Evolutionary conservation across 1,284 basidiomycete species (phyloP).

Genomic region (Afroboletus lepidellus): DNA sequence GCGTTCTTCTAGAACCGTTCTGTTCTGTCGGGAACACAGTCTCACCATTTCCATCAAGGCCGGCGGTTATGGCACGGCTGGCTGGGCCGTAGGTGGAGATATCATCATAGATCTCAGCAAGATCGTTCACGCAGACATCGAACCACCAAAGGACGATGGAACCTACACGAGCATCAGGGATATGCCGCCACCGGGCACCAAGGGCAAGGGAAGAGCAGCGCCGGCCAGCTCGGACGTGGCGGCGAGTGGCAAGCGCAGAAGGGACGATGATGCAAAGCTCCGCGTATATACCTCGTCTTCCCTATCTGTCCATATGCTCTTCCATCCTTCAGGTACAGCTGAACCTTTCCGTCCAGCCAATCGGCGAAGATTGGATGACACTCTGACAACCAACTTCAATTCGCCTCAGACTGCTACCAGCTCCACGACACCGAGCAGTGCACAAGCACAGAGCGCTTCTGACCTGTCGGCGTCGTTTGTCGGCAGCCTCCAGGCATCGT

Average conservation of each 20-base stretch:
- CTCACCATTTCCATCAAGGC: conserved; percentile 84
- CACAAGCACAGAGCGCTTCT: neutral
- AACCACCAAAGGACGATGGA: conserved; percentile 50
- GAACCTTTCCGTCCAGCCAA: conserved; percentile 35
- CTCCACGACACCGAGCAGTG: neutral
- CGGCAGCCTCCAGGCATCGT: neutral
- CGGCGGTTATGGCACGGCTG: conserved; percentile 86
- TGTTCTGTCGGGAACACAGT: conserved; percentile 65
- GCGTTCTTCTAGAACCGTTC: conserved; percentile 48
- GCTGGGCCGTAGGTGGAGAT: conserved; percentile 84
- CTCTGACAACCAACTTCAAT: conserved; percentile 1
- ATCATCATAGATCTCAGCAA: conserved; percentile 76
- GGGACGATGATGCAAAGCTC: conserved; percentile 52
- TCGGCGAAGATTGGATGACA: conserved; percentile 42
- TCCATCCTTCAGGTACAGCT: conserved; percentile 43
- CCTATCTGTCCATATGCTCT: conserved; percentile 51
- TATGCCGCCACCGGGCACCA: conserved; percentile 48
- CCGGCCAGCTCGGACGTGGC: conserved; percentile 2
- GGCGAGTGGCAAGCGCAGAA: conserved; percentile 49
- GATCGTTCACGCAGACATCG: conserved; percentile 66
- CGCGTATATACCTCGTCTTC: conserved; percentile 57
- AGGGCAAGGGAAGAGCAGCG: conserved; percentile 47
- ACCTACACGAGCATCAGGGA: conserved; percentile 58
- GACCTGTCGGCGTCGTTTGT: neutral
- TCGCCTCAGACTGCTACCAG: conserved; percentile 7